These are phyloP conservation scores for Colletotrichum falcatum DNA, from an alignment of 2,329 filamentous ascomycete genomes.

Conservation along the genomic window DNA sequence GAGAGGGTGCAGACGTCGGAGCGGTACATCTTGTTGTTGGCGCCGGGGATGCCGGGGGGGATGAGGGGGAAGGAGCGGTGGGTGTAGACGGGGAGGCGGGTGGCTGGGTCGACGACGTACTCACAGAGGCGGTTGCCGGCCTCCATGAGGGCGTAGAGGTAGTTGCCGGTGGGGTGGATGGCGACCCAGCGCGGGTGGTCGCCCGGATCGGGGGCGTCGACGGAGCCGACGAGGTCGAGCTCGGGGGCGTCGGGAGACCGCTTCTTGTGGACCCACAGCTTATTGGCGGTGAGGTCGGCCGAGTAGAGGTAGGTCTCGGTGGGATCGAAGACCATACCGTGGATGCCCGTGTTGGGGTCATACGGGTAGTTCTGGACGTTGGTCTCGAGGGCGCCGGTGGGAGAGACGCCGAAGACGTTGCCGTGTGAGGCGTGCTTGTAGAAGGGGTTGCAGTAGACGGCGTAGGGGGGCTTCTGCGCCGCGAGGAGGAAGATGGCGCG, in stretches of 20 bases:
- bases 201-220: conserved; percentile 75
- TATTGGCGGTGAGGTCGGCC: conserved; percentile 81
- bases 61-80: conserved; percentile 82
- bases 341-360: conserved; percentile 76
- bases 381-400: conserved; percentile 67
- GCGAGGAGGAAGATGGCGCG: conserved; percentile 90
- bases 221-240: conserved; percentile 72
- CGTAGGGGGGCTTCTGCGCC: conserved; percentile 80
- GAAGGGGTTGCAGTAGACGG: conserved; percentile 91
- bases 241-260: conserved; percentile 44
- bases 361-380: conserved; percentile 82
- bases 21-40: conserved; percentile 74
- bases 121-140: conserved; percentile 86
- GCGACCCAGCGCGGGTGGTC: conserved; percentile 93
- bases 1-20: conserved; percentile 85
- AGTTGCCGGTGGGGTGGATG: conserved; percentile 81
- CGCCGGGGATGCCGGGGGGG: conserved; percentile 73
- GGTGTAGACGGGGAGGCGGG: conserved; percentile 83
- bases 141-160: conserved; percentile 90
- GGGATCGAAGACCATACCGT: conserved; percentile 85
- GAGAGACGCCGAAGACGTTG: conserved; percentile 77
- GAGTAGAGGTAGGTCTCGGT: conserved; percentile 82
- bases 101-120: conserved; percentile 81
- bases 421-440: conserved; percentile 87
- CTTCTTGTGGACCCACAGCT: conserved; percentile 88